Percentiles rank a stretch among this genome's conserved stretches.
Conservation (phyloP, 1,284 basidiomycete genomes). For the Singerocomus inundabilis region DNA sequence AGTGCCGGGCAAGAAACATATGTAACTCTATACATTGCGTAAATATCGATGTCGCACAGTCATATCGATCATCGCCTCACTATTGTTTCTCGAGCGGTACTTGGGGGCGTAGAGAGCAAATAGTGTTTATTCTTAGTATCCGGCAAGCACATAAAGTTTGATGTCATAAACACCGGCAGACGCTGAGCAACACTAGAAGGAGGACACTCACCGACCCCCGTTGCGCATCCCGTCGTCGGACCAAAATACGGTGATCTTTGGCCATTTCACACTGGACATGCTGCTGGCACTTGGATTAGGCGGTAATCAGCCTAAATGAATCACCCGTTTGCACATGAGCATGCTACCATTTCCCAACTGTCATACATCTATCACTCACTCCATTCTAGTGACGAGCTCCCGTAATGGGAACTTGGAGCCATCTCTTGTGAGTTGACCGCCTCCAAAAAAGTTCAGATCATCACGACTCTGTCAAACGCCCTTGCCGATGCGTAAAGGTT, state of each 20-base stretch:
- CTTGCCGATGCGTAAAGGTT: background rate
- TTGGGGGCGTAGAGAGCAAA: conserved; percentile 12
- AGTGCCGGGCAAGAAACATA: background rate
- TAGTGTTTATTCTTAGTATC: background rate
- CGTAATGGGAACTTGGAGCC: background rate
- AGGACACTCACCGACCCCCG: conserved; percentile 8
- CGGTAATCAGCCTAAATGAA: too few relatives aligned
- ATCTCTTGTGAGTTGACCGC: background rate
- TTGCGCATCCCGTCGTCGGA: conserved; percentile 2
- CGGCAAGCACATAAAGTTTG: conserved; percentile 21
- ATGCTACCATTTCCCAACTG: background rate
- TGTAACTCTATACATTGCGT: conserved; percentile 10
- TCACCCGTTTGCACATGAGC: background rate
- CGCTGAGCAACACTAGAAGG: conserved; percentile 9
- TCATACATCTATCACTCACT: background rate
- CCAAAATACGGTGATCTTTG: too few relatives aligned
- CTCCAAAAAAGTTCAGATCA: background rate
- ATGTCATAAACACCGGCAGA: background rate
- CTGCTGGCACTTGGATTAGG: too few relatives aligned
- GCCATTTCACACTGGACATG: too few relatives aligned
- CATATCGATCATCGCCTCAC: conserved; percentile 28
- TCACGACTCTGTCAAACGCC: background rate
- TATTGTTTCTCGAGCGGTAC: conserved; percentile 14
- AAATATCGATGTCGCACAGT: conserved; percentile 26
- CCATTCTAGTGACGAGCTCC: background rate